Evolutionary conservation across 2,329 filamentous ascomycete genomes (phyloP), one percentile per base, ranked within the genome.

Genomic region (Macrophomina tecta): DNA sequence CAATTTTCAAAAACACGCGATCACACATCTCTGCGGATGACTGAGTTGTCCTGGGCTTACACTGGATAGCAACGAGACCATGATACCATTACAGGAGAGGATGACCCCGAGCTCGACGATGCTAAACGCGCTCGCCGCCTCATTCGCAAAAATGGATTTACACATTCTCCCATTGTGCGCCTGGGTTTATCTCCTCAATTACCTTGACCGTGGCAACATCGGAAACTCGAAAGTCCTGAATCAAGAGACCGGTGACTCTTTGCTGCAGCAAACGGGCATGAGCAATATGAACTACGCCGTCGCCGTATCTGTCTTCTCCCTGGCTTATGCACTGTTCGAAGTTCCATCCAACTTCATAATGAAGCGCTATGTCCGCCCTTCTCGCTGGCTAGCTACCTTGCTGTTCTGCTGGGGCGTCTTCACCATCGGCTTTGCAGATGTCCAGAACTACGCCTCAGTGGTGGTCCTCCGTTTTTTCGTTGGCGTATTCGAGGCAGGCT

Each of bases 271-370:
- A 62, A 77, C 75, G 5, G 70, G 73, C 53, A 74, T 78, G 34
- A 72, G 69, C 18, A 70, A 70, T 18, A 72, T 73, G 60, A 67
- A 79, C 64, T 79, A 77, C 67, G 75, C 73, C 28, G 73, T 79
- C 38, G 78, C 78, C 7, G 70, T 81, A 5, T 32, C 72, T 48
- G 49, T 75, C 0, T 76, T 76, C 56, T 69, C 73, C 0, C 68
- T 76, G 4, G 72, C 73, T 0, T 75, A 76, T 49, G 53, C 70
- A 34, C 70, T 86, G 2, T 77, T 82, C 65, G 81, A 82, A 68
- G 78, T 76, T 1, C 87, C 86, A 0, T 87, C 85, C 69, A 89
- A 88, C 68, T 86, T 87, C 68, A 78, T 88, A 16, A 80, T 89
- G 16, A 89, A 88, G 69, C 79, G 82, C 1, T 86, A 85, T 0